phyloP scores from a whole-genome alignment of 23 red algal genomes.

The Rhodosorus marinus region DNA sequence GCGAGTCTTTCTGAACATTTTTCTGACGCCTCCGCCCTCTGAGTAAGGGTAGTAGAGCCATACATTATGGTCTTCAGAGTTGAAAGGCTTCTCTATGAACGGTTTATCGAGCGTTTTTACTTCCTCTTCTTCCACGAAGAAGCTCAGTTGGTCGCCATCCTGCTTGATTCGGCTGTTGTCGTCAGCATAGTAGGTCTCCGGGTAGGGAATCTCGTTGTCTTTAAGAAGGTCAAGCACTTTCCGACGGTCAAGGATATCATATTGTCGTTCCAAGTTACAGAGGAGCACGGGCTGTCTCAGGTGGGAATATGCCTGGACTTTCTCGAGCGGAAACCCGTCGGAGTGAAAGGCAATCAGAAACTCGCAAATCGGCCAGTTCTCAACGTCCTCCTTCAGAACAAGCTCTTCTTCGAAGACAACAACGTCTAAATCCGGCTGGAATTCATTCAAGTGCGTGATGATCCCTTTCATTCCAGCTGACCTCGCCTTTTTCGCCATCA shows the following conservation, averaged over 20 bases:
- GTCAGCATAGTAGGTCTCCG: background rate
- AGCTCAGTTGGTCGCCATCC: conserved; percentile 1
- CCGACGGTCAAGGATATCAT: conserved; percentile 28
- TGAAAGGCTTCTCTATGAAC: conserved; percentile 92
- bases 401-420: background rate
- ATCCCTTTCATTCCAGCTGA: too few relatives aligned
- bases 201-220: conserved; percentile 17
- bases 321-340: conserved; percentile 49
- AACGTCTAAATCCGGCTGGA: background rate
- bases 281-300: conserved; percentile 44
- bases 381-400: conserved; percentile 2
- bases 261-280: conserved; percentile 41
- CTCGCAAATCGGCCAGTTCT: conserved; percentile 52
- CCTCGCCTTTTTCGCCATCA: too few relatives aligned
- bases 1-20: conserved; percentile 66
- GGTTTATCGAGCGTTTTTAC: conserved; percentile 26
- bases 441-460: too few relatives aligned
- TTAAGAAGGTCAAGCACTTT: conserved; percentile 21
- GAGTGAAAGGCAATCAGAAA: conserved; percentile 57
- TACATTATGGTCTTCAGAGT: conserved; percentile 62
- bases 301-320: conserved; percentile 35
- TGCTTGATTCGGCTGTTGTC: too few relatives aligned
- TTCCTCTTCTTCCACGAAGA: background rate
- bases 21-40: conserved; percentile 51
- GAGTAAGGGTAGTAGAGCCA: conserved; percentile 47